Evolutionary conservation across 768 basidiomycete species (phyloP).

Genomic region (Mycena amicta): DNA sequence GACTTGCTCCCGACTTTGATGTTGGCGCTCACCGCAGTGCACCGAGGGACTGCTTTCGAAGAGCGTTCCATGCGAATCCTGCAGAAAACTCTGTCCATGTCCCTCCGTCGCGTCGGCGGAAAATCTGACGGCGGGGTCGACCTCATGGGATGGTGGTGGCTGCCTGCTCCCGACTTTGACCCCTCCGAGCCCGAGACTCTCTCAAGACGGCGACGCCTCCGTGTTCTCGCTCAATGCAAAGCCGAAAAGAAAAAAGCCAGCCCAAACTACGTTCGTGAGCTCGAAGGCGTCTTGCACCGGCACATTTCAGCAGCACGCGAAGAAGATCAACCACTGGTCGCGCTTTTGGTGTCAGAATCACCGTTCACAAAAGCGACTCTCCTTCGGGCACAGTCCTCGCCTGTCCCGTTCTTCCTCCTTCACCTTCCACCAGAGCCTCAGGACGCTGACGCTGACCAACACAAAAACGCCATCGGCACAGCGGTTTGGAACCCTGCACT

Average conservation of each 20-base stretch:
- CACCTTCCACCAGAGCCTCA: constrained; percentile 68
- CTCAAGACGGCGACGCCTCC: constrained; percentile 51
- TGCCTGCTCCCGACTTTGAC: constrained; percentile 44
- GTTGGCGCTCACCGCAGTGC: constrained; percentile 49
- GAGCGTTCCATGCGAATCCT: constrained; percentile 63
- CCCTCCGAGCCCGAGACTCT: not conserved
- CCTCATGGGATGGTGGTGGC: constrained; percentile 92
- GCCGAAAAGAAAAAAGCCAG: constrained; percentile 82
- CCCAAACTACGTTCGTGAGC: constrained; percentile 81
- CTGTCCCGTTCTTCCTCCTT: constrained; percentile 77
- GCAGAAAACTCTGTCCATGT: constrained; percentile 74
- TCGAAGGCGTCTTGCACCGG: constrained; percentile 83
- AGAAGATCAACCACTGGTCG: constrained; percentile 56
- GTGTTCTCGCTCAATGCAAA: constrained; percentile 89
- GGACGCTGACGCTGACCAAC: not conserved
- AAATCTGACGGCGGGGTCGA: constrained; percentile 89
- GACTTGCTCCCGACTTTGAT: constrained; percentile 1
- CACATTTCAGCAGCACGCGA: constrained; percentile 35
- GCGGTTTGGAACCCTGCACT: constrained; percentile 75
- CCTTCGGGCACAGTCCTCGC: constrained; percentile 70
- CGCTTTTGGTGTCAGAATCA: constrained; percentile 79
- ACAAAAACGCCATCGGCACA: constrained; percentile 41
- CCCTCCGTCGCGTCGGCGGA: constrained; percentile 78
- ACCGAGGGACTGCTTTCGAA: constrained; percentile 78
- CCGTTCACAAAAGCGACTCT: constrained; percentile 74